phyloP scores from a whole-genome alignment of 495 filamentous ascomycete genomes.

The Neurospora africana region DNA sequence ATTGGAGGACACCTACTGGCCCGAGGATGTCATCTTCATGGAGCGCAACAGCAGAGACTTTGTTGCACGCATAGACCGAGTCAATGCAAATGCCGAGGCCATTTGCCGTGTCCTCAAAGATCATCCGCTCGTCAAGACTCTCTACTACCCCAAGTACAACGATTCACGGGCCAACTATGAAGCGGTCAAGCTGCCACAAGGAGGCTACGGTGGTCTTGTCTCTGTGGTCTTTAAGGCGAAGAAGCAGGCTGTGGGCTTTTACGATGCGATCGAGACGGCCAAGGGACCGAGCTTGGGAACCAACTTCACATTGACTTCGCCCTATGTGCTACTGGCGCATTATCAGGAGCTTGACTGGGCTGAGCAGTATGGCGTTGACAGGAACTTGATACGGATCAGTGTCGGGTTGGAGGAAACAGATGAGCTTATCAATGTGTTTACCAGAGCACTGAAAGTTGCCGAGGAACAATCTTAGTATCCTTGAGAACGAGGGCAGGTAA shows the following conservation, averaged over 20 bases:
- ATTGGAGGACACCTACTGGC: slow-evolving; percentile 87
- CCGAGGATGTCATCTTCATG: slow-evolving; percentile 86
- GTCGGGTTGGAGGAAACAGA: slow-evolving; percentile 77
- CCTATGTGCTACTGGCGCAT: slow-evolving; percentile 86
- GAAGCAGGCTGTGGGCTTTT: slow-evolving; percentile 69
- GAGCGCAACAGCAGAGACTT: slow-evolving; percentile 96
- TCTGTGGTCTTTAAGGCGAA: slow-evolving; percentile 66
- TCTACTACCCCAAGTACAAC: slow-evolving; percentile 80
- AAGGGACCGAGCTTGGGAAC: slow-evolving; percentile 95
- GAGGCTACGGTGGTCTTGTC: slow-evolving; percentile 85
- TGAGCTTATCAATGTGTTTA: slow-evolving; percentile 44
- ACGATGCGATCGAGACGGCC: slow-evolving; percentile 72
- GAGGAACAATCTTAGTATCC: slow-evolving; percentile 11
- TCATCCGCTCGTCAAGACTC: slow-evolving; percentile 56
- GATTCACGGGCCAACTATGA: slow-evolving; percentile 65
- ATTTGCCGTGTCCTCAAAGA: slow-evolving; percentile 56
- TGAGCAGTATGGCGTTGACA: slow-evolving; percentile 64
- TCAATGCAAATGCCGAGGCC: slow-evolving; percentile 78
- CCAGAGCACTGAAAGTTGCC: slow-evolving; percentile 37
- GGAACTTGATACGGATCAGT: slow-evolving; percentile 71
- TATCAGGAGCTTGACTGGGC: slow-evolving; percentile 90
- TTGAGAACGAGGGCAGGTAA: not conserved
- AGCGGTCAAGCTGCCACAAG: slow-evolving; percentile 56
- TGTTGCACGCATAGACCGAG: slow-evolving; percentile 65
- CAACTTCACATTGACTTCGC: slow-evolving; percentile 85